Evolutionary conservation across 78 protist genomes (phyloP), one percentile per base, ranked within the genome.

Genomic region (Dictyostelium intermedium): DNA sequence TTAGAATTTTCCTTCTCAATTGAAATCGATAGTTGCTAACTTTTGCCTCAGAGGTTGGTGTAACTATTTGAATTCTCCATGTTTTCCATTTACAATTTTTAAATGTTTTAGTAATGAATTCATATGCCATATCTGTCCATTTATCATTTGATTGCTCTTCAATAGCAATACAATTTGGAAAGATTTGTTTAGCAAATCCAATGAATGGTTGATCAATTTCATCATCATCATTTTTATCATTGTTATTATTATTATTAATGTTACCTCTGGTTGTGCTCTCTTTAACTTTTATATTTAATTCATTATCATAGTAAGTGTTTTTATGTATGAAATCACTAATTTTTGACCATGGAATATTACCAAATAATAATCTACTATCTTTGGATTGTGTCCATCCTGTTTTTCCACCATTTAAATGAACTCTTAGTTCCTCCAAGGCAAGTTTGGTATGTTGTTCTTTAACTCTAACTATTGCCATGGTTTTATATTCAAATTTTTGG

Each of bases 151-250:
- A 70, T 66, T 25, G 32, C 4, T 32, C 39, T 11, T 32, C 53
- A 18, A 74, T 8, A 3, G 9, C 37, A 18, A 61, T 73, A 14
- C 73, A 34, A 53, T 85, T 85, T 34, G 91, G 91, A n/a, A 73
- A 35, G 2, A 85, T 47, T 35, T 85, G 91, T 66, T 85, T 70
- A 27, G 50, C 11, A 11, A 85, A 50, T 9, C 91, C 91, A 30
- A 35, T 20, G 25, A 73, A 85, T 34, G 91, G 91, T 82, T 80
- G 61, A 1, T 50, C 4, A 11, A 45, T 45, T 45, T 45, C n/a
- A 45, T 45, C 10, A 2, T 45, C 10, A 8, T 45, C 10, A 8
- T 66, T 66, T 10, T 27, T 66, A 30, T 66, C 30, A 9, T 9
- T 25, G 8, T 13, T 32, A 32, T 8, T 69, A 11, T 25, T 25